Conservation (phyloP, 2,329 filamentous ascomycete species). For the Xylariaceae sp. region DNA sequence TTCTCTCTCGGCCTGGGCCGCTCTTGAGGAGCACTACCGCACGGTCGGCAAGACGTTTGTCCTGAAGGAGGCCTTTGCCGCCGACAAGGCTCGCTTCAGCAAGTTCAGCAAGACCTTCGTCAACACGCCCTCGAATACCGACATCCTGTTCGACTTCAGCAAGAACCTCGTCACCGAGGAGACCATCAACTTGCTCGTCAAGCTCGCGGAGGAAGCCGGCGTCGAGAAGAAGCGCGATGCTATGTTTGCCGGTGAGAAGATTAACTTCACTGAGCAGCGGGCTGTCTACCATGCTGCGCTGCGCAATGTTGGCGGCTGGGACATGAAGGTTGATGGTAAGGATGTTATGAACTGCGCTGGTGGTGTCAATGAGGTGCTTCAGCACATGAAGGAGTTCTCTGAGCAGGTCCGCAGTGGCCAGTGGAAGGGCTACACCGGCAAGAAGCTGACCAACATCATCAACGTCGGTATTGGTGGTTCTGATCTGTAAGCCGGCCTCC, state of each 20-base stretch:
- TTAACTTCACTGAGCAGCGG: constrained; percentile 97
- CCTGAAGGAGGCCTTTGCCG: constrained; percentile 86
- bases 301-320: constrained; percentile 80
- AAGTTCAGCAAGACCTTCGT: constrained; percentile 86
- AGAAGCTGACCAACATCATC: constrained; percentile 93
- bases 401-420: constrained; percentile 89
- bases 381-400: constrained; percentile 98
- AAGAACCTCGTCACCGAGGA: constrained; percentile 98
- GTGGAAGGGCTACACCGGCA: constrained; percentile 97
- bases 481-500: constrained; percentile 68
- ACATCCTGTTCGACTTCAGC: constrained; percentile 96
- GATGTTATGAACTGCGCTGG: constrained; percentile 88
- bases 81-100: constrained; percentile 80
- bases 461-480: constrained; percentile 98
- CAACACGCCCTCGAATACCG: constrained; percentile 69
- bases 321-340: constrained; percentile 78
- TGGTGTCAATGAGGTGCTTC: constrained; percentile 81
- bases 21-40: constrained; percentile 87
- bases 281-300: constrained; percentile 95
- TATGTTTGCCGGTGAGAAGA: constrained; percentile 97
- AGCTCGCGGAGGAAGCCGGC: constrained; percentile 86
- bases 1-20: constrained; percentile 79
- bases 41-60: constrained; percentile 82
- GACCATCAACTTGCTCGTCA: constrained; percentile 77
- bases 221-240: constrained; percentile 91